These are phyloP conservation scores for Teunomyces gatunensis DNA, from an alignment of 805 yeast species.

Conservation along the genomic window DNA sequence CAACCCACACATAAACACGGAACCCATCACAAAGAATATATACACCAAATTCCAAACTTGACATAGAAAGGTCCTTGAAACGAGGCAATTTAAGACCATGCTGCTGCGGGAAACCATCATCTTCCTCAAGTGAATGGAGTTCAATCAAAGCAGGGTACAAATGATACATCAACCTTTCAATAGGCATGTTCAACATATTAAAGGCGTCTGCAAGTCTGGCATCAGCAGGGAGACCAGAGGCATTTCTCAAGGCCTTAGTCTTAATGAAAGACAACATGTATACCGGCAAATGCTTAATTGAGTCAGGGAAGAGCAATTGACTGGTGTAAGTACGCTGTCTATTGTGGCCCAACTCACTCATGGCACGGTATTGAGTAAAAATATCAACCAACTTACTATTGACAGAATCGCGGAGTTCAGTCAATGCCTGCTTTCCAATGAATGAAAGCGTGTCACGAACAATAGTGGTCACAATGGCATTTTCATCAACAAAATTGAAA, in stretches of 20 bases:
- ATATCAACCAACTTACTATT: constrained; percentile 42
- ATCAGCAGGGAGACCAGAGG: constrained; percentile 55
- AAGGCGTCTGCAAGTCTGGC: constrained; percentile 55
- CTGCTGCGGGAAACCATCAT: constrained; percentile 33
- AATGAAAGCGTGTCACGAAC: constrained; percentile 41
- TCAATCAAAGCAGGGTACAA: constrained; percentile 81
- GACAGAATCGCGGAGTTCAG: constrained; percentile 38
- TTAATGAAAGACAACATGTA: constrained; percentile 70
- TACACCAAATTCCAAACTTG: constrained; percentile 65
- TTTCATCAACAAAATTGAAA: constrained; percentile 75
- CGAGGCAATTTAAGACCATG: constrained; percentile 51
- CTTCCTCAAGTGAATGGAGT: constrained; percentile 64
- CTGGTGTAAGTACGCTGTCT: constrained; percentile 37
- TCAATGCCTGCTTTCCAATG: constrained; percentile 37
- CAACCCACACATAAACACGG: constrained; percentile 60
- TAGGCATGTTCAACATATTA: constrained; percentile 50
- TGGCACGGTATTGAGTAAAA: constrained; percentile 50
- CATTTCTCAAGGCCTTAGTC: constrained; percentile 55
- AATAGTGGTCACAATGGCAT: constrained; percentile 38
- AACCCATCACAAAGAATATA: constrained; percentile 74
- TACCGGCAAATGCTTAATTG: constrained; percentile 68
- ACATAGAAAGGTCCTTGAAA: constrained; percentile 42
- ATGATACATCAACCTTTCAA: constrained; percentile 56
- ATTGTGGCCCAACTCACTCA: constrained; percentile 43
- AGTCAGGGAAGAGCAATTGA: constrained; percentile 78